phyloP scores from a whole-genome alignment of 129 eudicot genomes.

The Solidago caesia region DNA sequence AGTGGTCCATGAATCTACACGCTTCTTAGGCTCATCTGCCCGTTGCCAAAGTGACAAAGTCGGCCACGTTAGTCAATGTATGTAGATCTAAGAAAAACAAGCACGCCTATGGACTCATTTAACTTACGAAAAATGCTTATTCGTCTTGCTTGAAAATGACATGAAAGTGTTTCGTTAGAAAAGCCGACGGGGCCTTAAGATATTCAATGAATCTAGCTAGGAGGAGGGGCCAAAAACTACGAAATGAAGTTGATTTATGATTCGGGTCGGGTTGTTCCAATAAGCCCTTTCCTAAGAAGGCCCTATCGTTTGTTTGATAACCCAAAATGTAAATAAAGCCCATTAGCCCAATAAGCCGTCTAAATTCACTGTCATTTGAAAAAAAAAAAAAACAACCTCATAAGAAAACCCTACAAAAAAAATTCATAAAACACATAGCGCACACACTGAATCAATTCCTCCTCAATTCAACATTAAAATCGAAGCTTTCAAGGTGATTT shows the following conservation, averaged over 20 bases:
- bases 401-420: no score
- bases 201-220: background rate
- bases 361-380: no score
- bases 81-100: conserved; percentile 4
- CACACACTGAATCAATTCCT: no score
- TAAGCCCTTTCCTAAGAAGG: background rate
- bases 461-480: no score
- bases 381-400: no score
- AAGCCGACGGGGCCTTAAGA: background rate
- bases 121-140: background rate
- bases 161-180: background rate
- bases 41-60: background rate
- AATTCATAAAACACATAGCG: no score
- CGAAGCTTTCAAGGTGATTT: no score
- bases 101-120: conserved; percentile 11
- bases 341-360: no score
- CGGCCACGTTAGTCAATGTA: conserved; percentile 19
- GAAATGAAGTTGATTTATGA: background rate
- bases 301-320: no score
- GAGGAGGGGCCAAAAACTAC: background rate
- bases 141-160: conserved; percentile 17
- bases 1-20: conserved; percentile 27
- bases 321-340: no score
- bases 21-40: background rate
- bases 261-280: background rate